Base-by-base conservation (phyloP, 345 rosid genomes). In the Acer saccharum region DNA sequence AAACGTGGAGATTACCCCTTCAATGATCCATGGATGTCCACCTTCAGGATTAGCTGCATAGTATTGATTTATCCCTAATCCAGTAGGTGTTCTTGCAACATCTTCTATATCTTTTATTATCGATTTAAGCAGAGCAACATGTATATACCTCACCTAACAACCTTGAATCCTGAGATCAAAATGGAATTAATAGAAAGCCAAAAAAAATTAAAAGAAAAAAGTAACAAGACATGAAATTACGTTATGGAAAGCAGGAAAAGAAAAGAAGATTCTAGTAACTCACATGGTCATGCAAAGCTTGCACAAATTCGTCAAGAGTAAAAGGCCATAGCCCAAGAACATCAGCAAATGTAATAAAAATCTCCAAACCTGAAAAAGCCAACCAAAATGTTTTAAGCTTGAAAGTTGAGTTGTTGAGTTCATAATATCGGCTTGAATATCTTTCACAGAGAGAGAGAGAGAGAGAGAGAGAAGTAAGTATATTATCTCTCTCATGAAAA, bases 301-400 rank as follows among this genome's bases (percentile, higher is more conserved):
- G 99, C 80, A 97, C 91, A 85, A 97, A 93, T 86, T 97, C 99
- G 71, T 91, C 92, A 62, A 97, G 90, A 23, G 99, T 97, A 90
- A 94, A 97, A 76, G 99, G 98, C 99, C 99, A 97, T 65, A 97
- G 84, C 69, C 93, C 95, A 81, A 97, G 92, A 65, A 94, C 89
- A 88, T 97, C 99, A 57, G 98, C 90, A 79, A 97, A 97, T 27
- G 93, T 87, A 81, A 86, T 90, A 62, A 90, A 88, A 97, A 94
- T 84, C 92, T 90, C 99, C 99, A 97, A 70, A 94, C 98, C 99
- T 97, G 92, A 83, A 85, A 86, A 82, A 54, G 14, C 32, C 69
- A 75, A 68, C 25, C 44, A 50, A 32, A 67, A 65, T 46, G 48
- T 72, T 77, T 73, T 74, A 77, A 75, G 65, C 48, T 35, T 50